Conservation (phyloP, 2,329 filamentous ascomycete species). For the Thielaviopsis musarum region DNA sequence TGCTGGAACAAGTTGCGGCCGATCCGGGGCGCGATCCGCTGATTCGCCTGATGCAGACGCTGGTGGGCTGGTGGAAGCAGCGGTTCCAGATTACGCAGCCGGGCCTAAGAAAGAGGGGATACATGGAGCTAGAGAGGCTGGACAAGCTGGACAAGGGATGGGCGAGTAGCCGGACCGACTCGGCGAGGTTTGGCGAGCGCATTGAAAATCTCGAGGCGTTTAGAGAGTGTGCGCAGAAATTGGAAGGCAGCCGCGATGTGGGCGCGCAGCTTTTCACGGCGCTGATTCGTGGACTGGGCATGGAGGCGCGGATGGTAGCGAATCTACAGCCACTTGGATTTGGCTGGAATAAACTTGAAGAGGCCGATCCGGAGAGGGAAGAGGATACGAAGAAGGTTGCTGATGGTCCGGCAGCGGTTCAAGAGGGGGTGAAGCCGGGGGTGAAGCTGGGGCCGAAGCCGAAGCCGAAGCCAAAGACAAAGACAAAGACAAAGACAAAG, state of each 20-base stretch:
- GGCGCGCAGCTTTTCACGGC: constrained; percentile 84
- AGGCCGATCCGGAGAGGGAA: constrained; percentile 41
- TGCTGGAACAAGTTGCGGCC: constrained; percentile 50
- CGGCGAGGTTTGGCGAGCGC: constrained; percentile 56
- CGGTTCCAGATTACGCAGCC: constrained; percentile 62
- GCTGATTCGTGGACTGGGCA: constrained; percentile 58
- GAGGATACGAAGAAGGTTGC: neutral
- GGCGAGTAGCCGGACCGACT: constrained; percentile 43
- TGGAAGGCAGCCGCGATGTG: constrained; percentile 70
- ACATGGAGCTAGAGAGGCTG: constrained; percentile 60
- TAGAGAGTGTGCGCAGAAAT: constrained; percentile 46
- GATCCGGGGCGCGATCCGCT: constrained; percentile 75
- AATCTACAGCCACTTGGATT: constrained; percentile 79
- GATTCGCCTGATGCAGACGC: constrained; percentile 53
- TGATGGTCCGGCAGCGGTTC: no score
- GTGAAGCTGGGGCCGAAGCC: neutral
- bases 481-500: neutral
- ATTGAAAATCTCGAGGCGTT: constrained; percentile 53
- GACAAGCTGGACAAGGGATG: constrained; percentile 59
- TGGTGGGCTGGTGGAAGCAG: constrained; percentile 81
- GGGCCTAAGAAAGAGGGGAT: constrained; percentile 75
- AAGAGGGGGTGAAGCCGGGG: neutral
- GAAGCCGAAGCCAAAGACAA: neutral
- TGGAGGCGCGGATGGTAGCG: constrained; percentile 70
- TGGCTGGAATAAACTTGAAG: constrained; percentile 77